Base-by-base conservation (phyloP, 495 filamentous ascomycete genomes). In the Sporormia fimetaria region DNA sequence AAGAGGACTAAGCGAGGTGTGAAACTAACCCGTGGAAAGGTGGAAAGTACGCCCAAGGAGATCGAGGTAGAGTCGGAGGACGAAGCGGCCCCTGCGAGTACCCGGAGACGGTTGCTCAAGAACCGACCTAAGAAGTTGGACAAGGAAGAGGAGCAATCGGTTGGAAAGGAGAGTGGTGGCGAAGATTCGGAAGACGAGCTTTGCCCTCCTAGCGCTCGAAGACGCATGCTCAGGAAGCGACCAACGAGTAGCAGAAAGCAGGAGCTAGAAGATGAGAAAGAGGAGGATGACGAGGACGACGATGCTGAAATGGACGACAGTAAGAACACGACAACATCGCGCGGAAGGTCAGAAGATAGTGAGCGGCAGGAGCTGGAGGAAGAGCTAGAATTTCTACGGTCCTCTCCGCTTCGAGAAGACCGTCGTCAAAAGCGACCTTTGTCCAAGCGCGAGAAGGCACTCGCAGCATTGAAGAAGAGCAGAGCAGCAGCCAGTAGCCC, bases 351-450 rank as follows among this genome's bases (percentile, higher is more conserved):
- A 16, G 6, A 4, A 28, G 24, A 24, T 10, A 3, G 37, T 21
- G 59, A 63, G 33, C 34, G 52, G 23, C 57, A 61, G 15, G 60
- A 63, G 18, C 40, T 63, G 12, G 42, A 51, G 11, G 58, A 62
- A 18, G 60, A 65, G 30, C 44, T 65, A 6, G 57, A 62, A 9
- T 57, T 56, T 29, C 32, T 63, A 2, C 35, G 38, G 17, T 47
- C 54, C 1, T 59, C 55, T n/a, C 44, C 47, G 12, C 44, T 47
- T 21, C 32, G 29, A n/a, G 47, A 40, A 11, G 35, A 39, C 20
- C 36, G 41, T 2, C 18, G 40, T 18, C 42, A 21, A 6, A 40
- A 11, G 39, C 54, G 25, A 4, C 46, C 43, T 27, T 34, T 49
- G 40, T 51, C 29, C 20, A 42, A 39, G 4, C 22, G 55, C 22